Evolutionary conservation across 352 stramenopile genomes (phyloP), one percentile per base, ranked within the genome.

Genomic region (Poterioochromonas sp.): DNA sequence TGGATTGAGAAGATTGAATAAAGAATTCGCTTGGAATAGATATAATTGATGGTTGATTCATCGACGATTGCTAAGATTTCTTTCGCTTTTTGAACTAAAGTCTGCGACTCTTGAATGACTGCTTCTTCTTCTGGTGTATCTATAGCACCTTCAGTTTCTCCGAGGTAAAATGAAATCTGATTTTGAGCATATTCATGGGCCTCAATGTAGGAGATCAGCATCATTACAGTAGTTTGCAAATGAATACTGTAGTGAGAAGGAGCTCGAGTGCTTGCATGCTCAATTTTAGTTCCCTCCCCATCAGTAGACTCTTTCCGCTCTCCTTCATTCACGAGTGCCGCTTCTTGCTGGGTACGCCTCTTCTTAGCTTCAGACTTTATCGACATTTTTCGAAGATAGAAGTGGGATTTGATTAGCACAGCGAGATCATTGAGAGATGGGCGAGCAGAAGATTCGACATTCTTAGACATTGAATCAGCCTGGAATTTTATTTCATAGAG

Each of bases 181-280:
- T 35, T 3, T 29, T 71, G 34, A 47, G 62, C 62, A 71, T 71
- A 44, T 47, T 71, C 32, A 71, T 71, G 62, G 15, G 62, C 62
- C 41, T 40, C 32, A 44, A 71, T 71, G 32, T 43, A 71, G 32
- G 29, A 5, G 12, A 29, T 29, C 32, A 71, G 41, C 62, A 71
- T 20, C 3, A 29, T 5, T 5, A 65, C n/a, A 18, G 5, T 5
- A 12, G 8, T 22, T 65, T 32, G 8, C 5, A 39, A 12, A 15
- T 65, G 8, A 65, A 12, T 15, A n/a, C n/a, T n/a, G n/a, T 11
- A 65, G 11, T 39, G 5, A 15, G 26, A 39, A 32, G 47, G 47
- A 22, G 2, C 1, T 43, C 20, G 2, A 44, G 5, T 47, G 12
- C 41, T 22, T 43, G 5, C 26, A n/a, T 71, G 2, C 8, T 41